Evolutionary conservation across 208 protist genomes (phyloP).

Genomic region (Trypanosoma mega): DNA sequence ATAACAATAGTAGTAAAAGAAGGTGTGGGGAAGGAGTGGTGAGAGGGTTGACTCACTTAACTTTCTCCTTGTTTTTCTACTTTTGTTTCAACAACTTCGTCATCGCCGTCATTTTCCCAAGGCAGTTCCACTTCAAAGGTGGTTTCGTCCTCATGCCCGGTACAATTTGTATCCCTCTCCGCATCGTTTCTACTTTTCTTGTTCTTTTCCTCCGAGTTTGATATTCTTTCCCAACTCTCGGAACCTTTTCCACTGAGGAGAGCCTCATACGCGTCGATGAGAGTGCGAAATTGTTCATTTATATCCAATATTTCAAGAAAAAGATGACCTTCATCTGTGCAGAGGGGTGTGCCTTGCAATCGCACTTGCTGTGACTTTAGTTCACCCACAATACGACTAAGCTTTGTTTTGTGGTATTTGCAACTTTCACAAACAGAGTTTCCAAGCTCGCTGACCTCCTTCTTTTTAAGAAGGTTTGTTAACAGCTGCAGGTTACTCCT

Average conservation of each 20-base stretch:
- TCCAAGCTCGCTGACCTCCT: slow-evolving; percentile 40
- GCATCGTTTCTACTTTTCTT: not conserved
- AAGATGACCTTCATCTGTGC: slow-evolving; percentile 25
- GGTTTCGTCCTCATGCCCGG: slow-evolving; percentile 8
- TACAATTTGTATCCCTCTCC: not conserved
- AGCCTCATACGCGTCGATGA: slow-evolving; percentile 23
- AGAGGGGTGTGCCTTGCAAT: slow-evolving; percentile 36
- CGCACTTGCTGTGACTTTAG: slow-evolving; percentile 31
- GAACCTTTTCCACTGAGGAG: slow-evolving; percentile 15
- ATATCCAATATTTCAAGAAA: slow-evolving; percentile 31
- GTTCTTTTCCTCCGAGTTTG: not conserved
- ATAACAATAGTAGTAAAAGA: too few species aligned
- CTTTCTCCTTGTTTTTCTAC: not conserved
- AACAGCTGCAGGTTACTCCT: slow-evolving; percentile 61
- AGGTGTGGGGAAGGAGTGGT: too few species aligned
- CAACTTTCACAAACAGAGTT: slow-evolving; percentile 71
- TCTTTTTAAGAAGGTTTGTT: slow-evolving; percentile 40
- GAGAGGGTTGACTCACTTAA: too few species aligned
- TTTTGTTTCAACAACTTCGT: not conserved
- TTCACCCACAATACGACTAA: slow-evolving; percentile 40
- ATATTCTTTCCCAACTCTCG: slow-evolving; percentile 5
- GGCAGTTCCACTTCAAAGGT: slow-evolving; percentile 54
- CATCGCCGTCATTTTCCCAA: slow-evolving; percentile 40
- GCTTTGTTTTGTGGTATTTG: slow-evolving; percentile 67
- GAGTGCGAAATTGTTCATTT: slow-evolving; percentile 28